Percentiles rank a stretch among this genome's conserved stretches.
Conservation (phyloP, 2,329 filamentous ascomycete genomes). For the Aspergillus neotritici region DNA sequence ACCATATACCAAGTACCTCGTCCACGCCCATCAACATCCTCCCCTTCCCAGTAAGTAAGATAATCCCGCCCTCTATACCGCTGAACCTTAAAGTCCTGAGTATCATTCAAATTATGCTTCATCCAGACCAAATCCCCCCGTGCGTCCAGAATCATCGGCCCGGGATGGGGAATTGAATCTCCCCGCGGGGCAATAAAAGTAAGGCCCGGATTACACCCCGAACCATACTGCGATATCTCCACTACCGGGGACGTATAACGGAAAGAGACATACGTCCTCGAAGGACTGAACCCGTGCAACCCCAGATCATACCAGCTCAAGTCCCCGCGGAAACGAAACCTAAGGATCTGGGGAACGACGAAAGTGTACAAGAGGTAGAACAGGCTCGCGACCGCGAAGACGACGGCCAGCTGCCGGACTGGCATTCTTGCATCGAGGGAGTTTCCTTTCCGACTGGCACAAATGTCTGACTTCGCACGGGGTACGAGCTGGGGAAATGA, state of each 20-base stretch:
- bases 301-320: conserved; percentile 27
- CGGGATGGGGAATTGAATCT: conserved; percentile 24
- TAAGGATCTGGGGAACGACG: conserved; percentile 13
- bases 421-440: too few relatives aligned
- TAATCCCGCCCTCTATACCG: conserved; percentile 19
- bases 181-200: conserved; percentile 29
- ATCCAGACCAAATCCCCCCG: conserved; percentile 25
- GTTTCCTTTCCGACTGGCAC: too few relatives aligned
- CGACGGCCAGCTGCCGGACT: too few relatives aligned
- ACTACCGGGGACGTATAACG: conserved; percentile 23
- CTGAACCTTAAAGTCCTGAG: conserved; percentile 25
- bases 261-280: conserved; percentile 25
- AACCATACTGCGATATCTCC: conserved; percentile 19
- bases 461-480: too few relatives aligned
- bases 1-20: conserved; percentile 25
- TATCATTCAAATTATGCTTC: conserved; percentile 17
- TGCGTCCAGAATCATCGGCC: conserved; percentile 25
- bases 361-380: conserved; percentile 17
- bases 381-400: conserved; percentile 9
- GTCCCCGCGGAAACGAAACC: conserved; percentile 14
- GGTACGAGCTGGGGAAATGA: too few relatives aligned
- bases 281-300: conserved; percentile 26
- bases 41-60: conserved; percentile 24
- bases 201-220: conserved; percentile 25
- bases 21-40: conserved; percentile 15